Base-by-base conservation (phyloP, 352 stramenopile genomes). In the Phytopythium sindhum region DNA sequence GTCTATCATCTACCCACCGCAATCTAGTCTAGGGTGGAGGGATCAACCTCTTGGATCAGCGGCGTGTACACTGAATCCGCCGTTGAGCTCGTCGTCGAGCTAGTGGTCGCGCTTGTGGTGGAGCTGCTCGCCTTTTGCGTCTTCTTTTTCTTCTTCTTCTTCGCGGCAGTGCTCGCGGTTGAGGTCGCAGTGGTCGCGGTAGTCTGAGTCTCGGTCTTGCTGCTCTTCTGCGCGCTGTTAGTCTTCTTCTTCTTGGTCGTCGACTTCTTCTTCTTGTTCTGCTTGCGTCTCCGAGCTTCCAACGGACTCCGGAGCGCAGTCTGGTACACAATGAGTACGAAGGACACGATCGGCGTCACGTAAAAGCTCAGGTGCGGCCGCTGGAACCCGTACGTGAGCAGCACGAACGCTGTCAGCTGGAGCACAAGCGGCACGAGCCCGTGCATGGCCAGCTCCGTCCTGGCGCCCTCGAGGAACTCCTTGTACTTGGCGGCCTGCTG, bases 401-500 rank as follows among this genome's bases (percentile, higher is more conserved):
- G 74, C 42, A 84, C 68, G 0, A 64, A 42, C 1, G 80, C 79
- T 23, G 72, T 67, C 23, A 89, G 57, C 66, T 89, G 78, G 26
- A 91, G 68, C 19, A 57, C 58, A 42, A 88, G 66, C 2, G 81
- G 78, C 14, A 89, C 73, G 2, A 90, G 60, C 31, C 70, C 80
- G 61, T 93, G 85, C 64, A 83, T 75, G 45, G 78, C 73, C 29
- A 83, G 64, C 19, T 90, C 72, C 35, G 64, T 74, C 65, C 82
- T 82, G 54, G 64, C 89, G n/a, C 82, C 68, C 42, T 84, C 62
- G 48, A 94, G 58, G 59, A 90, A 95, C 39, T 92, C 80, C 29
- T 80, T 79, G 70, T 90, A 93, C 57, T 85, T 81, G 14, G 82
- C 72, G n/a, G 84, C 85, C 57, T 94, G 77, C 48, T 88, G 70